Conservation (phyloP, 1,284 basidiomycete species). For the Puccinia brachypodii region DNA sequence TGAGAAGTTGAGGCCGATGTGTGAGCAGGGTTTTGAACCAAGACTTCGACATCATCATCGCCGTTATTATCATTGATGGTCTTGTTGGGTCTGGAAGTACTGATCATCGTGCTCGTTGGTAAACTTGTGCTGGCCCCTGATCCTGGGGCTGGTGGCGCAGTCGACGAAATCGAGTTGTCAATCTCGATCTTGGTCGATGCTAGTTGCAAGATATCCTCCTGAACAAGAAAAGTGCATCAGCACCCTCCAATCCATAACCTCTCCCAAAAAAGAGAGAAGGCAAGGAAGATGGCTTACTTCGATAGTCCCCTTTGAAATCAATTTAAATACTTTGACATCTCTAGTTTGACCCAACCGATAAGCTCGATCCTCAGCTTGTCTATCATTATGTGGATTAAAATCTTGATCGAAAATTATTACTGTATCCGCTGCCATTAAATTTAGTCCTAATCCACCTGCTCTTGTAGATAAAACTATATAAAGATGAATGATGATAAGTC, state of each 20-base stretch:
- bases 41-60: no score
- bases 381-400: slow-evolving; percentile 76
- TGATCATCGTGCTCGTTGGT: no score
- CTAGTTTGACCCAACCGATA: slow-evolving; percentile 96
- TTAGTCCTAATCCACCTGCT: slow-evolving; percentile 68
- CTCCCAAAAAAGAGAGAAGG: neutral
- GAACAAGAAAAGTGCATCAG: slow-evolving; percentile 50
- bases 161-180: slow-evolving; percentile 59
- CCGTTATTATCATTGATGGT: no score
- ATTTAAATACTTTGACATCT: slow-evolving; percentile 82
- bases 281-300: slow-evolving; percentile 62
- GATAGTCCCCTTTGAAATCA: slow-evolving; percentile 89
- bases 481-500: neutral
- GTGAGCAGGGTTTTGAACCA: no score
- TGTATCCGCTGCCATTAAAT: slow-evolving; percentile 63
- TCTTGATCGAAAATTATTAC: slow-evolving; percentile 81
- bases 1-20: no score
- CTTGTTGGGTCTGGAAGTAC: no score
- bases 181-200: slow-evolving; percentile 85
- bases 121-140: no score
- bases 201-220: slow-evolving; percentile 85
- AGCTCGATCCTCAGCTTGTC: slow-evolving; percentile 93
- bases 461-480: slow-evolving; percentile 84
- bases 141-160: neutral
- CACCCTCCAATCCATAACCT: slow-evolving; percentile 24